Base-by-base conservation (phyloP, 2,329 filamentous ascomycete genomes). In the Colletotrichum sp. region DNA sequence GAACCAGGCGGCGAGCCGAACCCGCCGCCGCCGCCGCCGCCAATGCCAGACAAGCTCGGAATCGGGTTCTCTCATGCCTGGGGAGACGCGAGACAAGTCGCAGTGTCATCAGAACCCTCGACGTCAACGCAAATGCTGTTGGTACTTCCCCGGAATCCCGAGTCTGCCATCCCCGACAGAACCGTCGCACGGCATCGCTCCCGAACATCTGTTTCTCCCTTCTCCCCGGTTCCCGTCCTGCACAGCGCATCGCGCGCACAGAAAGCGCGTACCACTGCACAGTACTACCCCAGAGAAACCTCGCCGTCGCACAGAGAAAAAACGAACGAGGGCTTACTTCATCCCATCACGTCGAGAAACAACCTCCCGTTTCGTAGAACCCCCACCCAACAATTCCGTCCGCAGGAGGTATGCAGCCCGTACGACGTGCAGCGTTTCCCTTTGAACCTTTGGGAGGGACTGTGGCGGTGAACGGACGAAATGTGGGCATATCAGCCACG, bases 331-430 rank as follows among this genome's bases (percentile, higher is more conserved):
- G 36, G 30, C 66, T 69, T 32, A 36, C 70, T 72, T 76, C 70
- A 59, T 76, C 70, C 64, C 73, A 73, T 52, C 70, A 32, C 19
- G 27, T 63, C 69, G 55, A 66, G 57, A 75, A 72, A 75, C 69
- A 52, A 36, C n/a, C 27, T 57, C 25, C 49, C 49, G 69, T 72
- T 68, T 69, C 73, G 70, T n/a, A 65, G 65, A 52, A 30, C 19
- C 63, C 22, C 70, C 32, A 36, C 44, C 27, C 29, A 15, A 61
- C 11, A 30, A 63, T 27, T 62, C 57, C 39, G 55, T 65, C 44
- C 70, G 59, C 27, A 16, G 30, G 27, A n/a, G 44, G 65, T 32
- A 44, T 64, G 62, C 62, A 64, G 62, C 62, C 62, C 62, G 62
- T 44, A 22, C 59, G 25, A 32, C n/a, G 44, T 22, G 59, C 19